Conservation (phyloP, 2,329 filamentous ascomycete genomes). For the Ascochyta clinopodiicola region DNA sequence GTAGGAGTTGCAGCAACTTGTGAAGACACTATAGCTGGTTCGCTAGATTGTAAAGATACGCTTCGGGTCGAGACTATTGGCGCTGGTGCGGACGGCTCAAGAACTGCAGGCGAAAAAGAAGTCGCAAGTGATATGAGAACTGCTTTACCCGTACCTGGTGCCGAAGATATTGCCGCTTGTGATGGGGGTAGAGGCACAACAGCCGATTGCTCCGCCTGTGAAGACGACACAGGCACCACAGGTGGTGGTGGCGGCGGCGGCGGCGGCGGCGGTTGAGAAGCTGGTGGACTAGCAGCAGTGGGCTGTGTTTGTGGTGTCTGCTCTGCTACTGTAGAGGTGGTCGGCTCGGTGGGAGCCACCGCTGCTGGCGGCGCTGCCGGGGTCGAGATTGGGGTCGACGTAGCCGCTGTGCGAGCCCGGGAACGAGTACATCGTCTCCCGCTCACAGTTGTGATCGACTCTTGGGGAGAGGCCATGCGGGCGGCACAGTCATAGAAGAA, state of each 20-base stretch:
- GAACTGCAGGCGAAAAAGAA: slow-evolving; percentile 28
- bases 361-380: slow-evolving; percentile 23
- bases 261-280: slow-evolving; percentile 23
- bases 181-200: slow-evolving; percentile 27
- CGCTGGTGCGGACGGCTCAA: slow-evolving; percentile 27
- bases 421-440: slow-evolving; percentile 50
- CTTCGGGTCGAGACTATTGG: slow-evolving; percentile 16
- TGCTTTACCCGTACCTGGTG: slow-evolving; percentile 44
- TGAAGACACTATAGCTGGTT: slow-evolving; percentile 19
- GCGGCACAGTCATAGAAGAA: slow-evolving; percentile 42
- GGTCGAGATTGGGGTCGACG: slow-evolving; percentile 25
- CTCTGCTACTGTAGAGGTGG: slow-evolving; percentile 29
- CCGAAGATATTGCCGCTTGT: slow-evolving; percentile 37
- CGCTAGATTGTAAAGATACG: slow-evolving; percentile 14
- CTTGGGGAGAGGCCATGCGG: slow-evolving; percentile 49
- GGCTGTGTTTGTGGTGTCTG: slow-evolving; percentile 32
- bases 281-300: slow-evolving; percentile 22
- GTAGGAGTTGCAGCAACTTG: slow-evolving; percentile 11
- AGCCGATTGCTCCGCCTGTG: slow-evolving; percentile 22
- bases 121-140: slow-evolving; percentile 35
- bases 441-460: slow-evolving; percentile 47
- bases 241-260: slow-evolving; percentile 14
- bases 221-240: slow-evolving; percentile 22
- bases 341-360: slow-evolving; percentile 28
- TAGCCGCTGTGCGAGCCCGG: slow-evolving; percentile 40